Base-by-base conservation (phyloP, 108 stramenopile genomes). In the Chaetoceros tenuissimus region DNA sequence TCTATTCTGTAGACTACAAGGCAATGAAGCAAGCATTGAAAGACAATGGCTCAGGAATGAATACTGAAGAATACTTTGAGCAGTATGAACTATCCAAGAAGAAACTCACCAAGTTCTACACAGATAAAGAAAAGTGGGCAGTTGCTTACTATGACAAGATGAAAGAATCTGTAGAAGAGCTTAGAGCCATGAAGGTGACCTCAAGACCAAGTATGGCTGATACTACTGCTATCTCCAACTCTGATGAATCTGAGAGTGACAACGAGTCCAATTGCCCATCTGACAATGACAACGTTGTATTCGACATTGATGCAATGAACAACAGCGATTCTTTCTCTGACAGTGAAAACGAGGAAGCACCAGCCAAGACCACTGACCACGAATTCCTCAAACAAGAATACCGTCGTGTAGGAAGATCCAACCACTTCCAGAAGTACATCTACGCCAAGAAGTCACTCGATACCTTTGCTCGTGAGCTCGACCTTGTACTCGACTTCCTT, bases 1-100 rank as follows among this genome's bases (percentile, higher is more conserved):
- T 73, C 34, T 79, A 74, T 52, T 52, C 69, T 55, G 77, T 79
- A 3, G 77, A 79, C 53, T 79, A 79, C 73, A 74, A 79, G 59
- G 62, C 63, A 0, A 43, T 79, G 55, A 79, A 79, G 56, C 58
- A 71, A 43, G 45, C 60, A 24, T 16, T 79, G 53, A 70, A 66
- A 26, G 51, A 23, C n/a, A 34, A 53, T 30, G 46, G 24, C 10
- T 28, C 62, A 31, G 66, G 66, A 13, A 55, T 59, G 28, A 60
- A 72, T 29, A 63, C 66, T 18, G 62, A 47, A 19, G 69, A 64
- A 1, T 76, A 72, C 50, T 71, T 71, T 31, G 48, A 34, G 17
- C 63, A 76, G 23, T 64, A 73, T 2, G 62, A 68, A 0, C 64
- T 51, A 31, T 81, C 77, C 19, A 64, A 82, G 30, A 22, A 28